Evolutionary conservation across 73 alveolate species (phyloP).

Genomic region (Stentor coeruleus): DNA sequence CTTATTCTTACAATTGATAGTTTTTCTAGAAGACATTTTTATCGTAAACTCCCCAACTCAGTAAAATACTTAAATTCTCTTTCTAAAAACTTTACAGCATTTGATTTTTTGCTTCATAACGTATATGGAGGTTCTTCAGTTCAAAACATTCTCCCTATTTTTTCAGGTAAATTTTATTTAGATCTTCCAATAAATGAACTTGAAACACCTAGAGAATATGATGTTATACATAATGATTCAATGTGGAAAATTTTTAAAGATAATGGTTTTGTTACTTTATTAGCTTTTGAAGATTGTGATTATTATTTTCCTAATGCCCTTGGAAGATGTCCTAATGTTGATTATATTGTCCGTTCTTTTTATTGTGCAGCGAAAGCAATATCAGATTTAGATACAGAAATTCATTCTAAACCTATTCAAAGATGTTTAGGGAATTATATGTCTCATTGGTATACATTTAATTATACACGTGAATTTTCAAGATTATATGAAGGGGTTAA

Average conservation of each 20-base stretch:
- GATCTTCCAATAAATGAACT: background rate
- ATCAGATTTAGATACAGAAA: background rate
- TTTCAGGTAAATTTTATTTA: background rate
- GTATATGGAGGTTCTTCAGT: constrained; percentile 6
- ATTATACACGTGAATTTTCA: background rate
- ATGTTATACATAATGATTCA: background rate
- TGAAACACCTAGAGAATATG: background rate
- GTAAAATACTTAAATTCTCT: constrained; percentile 13
- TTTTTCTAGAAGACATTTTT: constrained; percentile 17
- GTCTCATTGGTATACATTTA: constrained; percentile 18
- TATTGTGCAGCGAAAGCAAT: background rate
- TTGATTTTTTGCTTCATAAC: constrained; percentile 5
- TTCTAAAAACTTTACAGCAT: background rate
- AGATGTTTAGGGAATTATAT: constrained; percentile 5
- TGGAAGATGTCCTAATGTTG: background rate
- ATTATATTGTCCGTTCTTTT: background rate
- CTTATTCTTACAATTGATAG: constrained; percentile 16
- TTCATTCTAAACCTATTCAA: background rate
- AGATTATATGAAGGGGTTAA: background rate
- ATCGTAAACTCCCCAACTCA: constrained; percentile 16
- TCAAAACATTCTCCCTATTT: background rate
- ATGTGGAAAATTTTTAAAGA: background rate
- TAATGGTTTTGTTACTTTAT: background rate
- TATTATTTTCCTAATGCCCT: background rate
- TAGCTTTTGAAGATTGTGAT: background rate